These are phyloP conservation scores for Corylus heterophylla DNA, from an alignment of 306 rosid species.

Conservation along the genomic window DNA sequence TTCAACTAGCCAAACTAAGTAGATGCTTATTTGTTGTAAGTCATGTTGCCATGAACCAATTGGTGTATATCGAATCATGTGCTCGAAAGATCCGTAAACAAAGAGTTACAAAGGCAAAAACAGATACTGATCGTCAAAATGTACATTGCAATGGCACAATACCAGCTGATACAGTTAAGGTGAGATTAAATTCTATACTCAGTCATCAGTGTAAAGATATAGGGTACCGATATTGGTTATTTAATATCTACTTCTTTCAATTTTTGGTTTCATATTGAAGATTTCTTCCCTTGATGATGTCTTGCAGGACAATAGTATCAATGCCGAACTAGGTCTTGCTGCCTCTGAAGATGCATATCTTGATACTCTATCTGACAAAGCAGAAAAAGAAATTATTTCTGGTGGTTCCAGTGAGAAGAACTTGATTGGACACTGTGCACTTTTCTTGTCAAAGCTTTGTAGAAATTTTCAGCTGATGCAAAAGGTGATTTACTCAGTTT, in stretches of 20 bases:
- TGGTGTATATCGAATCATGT: slow-evolving; percentile 85
- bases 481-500: slow-evolving; percentile 56
- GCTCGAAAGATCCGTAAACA: slow-evolving; percentile 85
- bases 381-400: slow-evolving; percentile 86
- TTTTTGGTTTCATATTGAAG: not conserved
- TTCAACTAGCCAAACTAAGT: slow-evolving; percentile 66
- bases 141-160: slow-evolving; percentile 37
- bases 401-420: slow-evolving; percentile 62
- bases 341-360: slow-evolving; percentile 93
- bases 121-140: slow-evolving; percentile 48
- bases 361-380: slow-evolving; percentile 79
- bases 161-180: slow-evolving; percentile 58
- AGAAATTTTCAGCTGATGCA: slow-evolving; percentile 84
- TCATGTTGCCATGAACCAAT: slow-evolving; percentile 92
- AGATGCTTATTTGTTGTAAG: slow-evolving; percentile 76
- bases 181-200: slow-evolving; percentile 18
- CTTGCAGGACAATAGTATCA: slow-evolving; percentile 74
- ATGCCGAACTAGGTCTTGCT: slow-evolving; percentile 86
- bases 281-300: slow-evolving; percentile 12
- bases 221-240: not conserved
- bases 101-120: slow-evolving; percentile 53
- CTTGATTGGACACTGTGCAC: slow-evolving; percentile 75
- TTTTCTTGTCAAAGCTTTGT: slow-evolving; percentile 83
- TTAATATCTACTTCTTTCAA: not conserved
- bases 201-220: not conserved